Conservation (phyloP, 768 basidiomycete genomes). For the Suillus discolor region DNA sequence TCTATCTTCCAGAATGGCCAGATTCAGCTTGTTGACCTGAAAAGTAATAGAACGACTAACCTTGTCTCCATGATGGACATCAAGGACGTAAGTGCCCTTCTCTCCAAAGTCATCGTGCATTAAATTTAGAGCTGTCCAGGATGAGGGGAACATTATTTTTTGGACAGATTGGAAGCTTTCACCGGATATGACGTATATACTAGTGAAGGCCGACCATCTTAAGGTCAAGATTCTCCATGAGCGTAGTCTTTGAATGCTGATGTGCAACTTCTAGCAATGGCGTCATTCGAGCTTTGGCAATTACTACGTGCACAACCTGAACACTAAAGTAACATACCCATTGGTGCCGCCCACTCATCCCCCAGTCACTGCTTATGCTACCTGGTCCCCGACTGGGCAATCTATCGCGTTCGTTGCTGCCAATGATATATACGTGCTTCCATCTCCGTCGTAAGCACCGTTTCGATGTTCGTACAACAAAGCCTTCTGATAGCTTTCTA, state of each 20-base stretch:
- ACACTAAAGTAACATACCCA: slow-evolving; percentile 66
- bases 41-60: slow-evolving; percentile 65
- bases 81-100: slow-evolving; percentile 53
- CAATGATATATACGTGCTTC: slow-evolving; percentile 89
- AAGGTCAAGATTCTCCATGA: slow-evolving; percentile 52
- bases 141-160: slow-evolving; percentile 49
- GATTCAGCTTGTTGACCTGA: slow-evolving; percentile 82
- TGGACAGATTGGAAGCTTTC: slow-evolving; percentile 81
- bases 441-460: slow-evolving; percentile 58
- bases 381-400: slow-evolving; percentile 84
- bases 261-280: slow-evolving; percentile 73
- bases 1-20: slow-evolving; percentile 59
- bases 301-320: slow-evolving; percentile 88
- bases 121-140: slow-evolving; percentile 39
- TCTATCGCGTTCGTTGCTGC: slow-evolving; percentile 83
- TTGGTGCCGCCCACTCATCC: slow-evolving; percentile 70
- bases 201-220: slow-evolving; percentile 71
- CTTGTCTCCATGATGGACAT: slow-evolving; percentile 63
- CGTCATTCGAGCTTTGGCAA: slow-evolving; percentile 88
- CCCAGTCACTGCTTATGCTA: slow-evolving; percentile 74
- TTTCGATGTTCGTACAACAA: background rate
- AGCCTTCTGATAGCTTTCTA: slow-evolving; percentile 1
- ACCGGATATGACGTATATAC: slow-evolving; percentile 86
- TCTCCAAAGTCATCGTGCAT: background rate
- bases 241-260: slow-evolving; percentile 13